Evolutionary conservation across 164 flowering plant species (phyloP).

Genomic region (Stephania cephalantha): DNA sequence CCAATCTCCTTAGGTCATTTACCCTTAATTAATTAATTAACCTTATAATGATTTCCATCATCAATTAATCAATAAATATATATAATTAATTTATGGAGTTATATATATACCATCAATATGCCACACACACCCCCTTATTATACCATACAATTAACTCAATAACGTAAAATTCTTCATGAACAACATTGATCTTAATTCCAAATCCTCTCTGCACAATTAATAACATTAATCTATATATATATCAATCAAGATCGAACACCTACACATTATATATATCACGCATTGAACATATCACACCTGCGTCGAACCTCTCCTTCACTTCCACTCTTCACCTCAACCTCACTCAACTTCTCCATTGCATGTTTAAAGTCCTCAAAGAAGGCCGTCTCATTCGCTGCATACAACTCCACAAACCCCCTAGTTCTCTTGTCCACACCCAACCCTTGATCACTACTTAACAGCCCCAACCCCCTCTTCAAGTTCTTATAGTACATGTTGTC

Average conservation of each 20-base stretch:
- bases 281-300: constrained; percentile 53
- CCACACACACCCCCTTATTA: no score
- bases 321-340: constrained; percentile 38
- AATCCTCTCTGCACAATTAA: no score
- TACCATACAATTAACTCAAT: no score
- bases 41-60: no score
- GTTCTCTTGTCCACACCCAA: constrained; percentile 40
- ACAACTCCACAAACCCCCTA: constrained; percentile 40
- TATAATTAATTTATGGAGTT: no score
- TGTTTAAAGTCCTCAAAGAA: constrained; percentile 46
- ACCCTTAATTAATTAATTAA: no score
- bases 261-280: neutral
- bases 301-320: constrained; percentile 50
- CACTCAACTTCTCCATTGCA: constrained; percentile 61
- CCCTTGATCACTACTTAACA: constrained; percentile 38
- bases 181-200: no score
- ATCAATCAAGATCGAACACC: neutral
- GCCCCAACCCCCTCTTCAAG: constrained; percentile 45
- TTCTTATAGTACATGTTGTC: constrained; percentile 62
- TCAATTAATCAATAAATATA: no score
- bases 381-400: constrained; percentile 41
- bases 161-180: no score
- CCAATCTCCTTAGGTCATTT: no score
- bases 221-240: neutral
- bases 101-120: no score